Percentiles rank a stretch among this genome's conserved stretches.
Evolutionary conservation across 2,329 filamentous ascomycete species (phyloP).

Genomic region (Lithohypha guttulata): DNA sequence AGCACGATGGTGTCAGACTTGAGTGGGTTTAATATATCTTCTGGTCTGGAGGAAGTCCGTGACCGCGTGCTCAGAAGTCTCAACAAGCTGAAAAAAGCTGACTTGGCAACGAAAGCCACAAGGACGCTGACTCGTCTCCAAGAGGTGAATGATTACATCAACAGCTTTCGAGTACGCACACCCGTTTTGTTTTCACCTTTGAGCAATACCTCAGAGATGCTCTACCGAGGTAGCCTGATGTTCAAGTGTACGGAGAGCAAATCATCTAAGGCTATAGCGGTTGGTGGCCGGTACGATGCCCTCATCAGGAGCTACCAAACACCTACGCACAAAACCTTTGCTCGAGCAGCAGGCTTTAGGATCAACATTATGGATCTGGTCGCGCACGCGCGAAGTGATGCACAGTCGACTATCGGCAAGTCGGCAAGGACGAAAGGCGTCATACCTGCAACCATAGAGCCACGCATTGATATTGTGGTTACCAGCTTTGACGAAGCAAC

Average conservation of each 20-base stretch:
- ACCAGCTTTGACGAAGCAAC: conserved; percentile 73
- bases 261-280: conserved; percentile 67
- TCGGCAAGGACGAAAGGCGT: conserved; percentile 23
- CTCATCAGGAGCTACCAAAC: conserved; percentile 76
- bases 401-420: conserved; percentile 19
- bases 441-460: conserved; percentile 9
- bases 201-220: conserved; percentile 80
- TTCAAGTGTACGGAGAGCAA: conserved; percentile 87
- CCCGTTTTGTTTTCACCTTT: conserved; percentile 79
- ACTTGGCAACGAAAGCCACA: conserved; percentile 41
- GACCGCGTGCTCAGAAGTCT: conserved; percentile 10
- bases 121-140: conserved; percentile 65
- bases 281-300: conserved; percentile 84
- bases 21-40: conserved; percentile 80
- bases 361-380: conserved; percentile 19
- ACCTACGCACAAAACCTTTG: conserved; percentile 46
- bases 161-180: conserved; percentile 60
- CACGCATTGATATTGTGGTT: conserved; percentile 70
- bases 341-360: conserved; percentile 77
- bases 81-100: conserved; percentile 39
- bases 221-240: conserved; percentile 73
- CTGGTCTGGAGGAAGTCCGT: conserved; percentile 26
- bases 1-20: conserved; percentile 86
- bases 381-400: conserved; percentile 13
- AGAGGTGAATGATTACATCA: conserved; percentile 65